Conservation (phyloP, 768 basidiomycete genomes). For the Termitomyces sp. region DNA sequence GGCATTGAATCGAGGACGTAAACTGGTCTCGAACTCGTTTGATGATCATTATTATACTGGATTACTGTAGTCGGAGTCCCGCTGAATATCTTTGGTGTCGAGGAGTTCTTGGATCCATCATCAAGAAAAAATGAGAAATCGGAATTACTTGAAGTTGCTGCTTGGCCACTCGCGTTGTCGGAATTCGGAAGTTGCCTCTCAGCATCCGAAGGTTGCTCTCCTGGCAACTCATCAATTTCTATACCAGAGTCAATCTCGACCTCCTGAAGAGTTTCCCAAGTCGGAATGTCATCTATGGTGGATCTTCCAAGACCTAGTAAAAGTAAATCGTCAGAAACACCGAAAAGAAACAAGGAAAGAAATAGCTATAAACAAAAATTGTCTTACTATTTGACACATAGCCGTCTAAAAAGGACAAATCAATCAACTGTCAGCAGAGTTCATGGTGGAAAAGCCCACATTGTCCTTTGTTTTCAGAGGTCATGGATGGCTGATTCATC, state of each 20-base stretch:
- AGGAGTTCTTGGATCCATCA: neutral
- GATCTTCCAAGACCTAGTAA: neutral
- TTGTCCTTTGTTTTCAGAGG: neutral
- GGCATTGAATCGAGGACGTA: neutral
- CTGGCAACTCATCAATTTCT: neutral
- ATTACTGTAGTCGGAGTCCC: neutral
- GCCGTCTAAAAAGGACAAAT: neutral
- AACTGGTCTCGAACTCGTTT: neutral
- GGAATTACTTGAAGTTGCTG: neutral
- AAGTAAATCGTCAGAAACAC: neutral
- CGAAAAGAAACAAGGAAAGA: neutral
- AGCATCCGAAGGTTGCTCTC: neutral
- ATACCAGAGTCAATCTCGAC: neutral
- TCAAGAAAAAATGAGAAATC: neutral
- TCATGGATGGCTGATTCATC: neutral
- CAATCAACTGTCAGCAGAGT: neutral
- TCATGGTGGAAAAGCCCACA: neutral
- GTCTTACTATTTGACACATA: neutral
- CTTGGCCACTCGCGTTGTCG: neutral
- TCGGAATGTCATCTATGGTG: neutral
- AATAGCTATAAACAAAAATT: neutral
- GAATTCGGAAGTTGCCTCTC: neutral
- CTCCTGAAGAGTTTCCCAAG: conserved; percentile 1
- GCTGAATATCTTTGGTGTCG: neutral
- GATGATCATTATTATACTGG: neutral